Conservation (phyloP, 1,139 yeast genomes). For the Spathaspora sp. region DNA sequence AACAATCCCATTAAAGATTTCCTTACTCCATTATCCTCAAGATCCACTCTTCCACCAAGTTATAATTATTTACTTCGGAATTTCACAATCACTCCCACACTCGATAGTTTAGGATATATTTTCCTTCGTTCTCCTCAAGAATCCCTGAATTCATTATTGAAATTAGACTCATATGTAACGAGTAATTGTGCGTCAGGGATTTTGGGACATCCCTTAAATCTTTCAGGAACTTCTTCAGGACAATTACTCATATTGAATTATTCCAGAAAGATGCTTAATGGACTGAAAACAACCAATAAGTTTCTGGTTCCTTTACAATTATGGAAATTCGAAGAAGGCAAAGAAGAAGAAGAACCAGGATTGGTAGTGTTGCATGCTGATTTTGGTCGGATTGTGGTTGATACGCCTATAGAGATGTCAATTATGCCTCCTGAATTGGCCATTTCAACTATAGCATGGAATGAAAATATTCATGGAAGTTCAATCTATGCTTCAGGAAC, state of each 20-base stretch:
- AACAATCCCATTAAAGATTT: constrained; percentile 37
- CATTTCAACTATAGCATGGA: constrained; percentile 63
- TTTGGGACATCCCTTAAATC: constrained; percentile 58
- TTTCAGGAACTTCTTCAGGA: constrained; percentile 68
- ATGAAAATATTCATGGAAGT: constrained; percentile 49
- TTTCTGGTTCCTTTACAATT: constrained; percentile 32
- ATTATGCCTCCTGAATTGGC: constrained; percentile 55
- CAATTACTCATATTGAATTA: constrained; percentile 36
- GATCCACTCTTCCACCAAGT: constrained; percentile 24
- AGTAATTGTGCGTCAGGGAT: constrained; percentile 29
- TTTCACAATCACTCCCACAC: constrained; percentile 24
- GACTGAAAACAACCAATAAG: constrained; percentile 32
- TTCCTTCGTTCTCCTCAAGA: constrained; percentile 39
- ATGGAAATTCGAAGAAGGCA: constrained; percentile 33
- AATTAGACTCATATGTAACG: constrained; percentile 32
- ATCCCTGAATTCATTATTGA: constrained; percentile 27
- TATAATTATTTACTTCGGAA: constrained; percentile 28
- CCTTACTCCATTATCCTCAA: constrained; percentile 21
- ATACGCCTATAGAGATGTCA: constrained; percentile 27
- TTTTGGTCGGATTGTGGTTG: constrained; percentile 28
- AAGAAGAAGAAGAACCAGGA: constrained; percentile 6
- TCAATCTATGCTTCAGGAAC: constrained; percentile 68
- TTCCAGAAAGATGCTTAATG: constrained; percentile 36
- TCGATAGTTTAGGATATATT: constrained; percentile 31
- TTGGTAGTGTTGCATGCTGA: constrained; percentile 24